These are phyloP conservation scores for Metschnikowia drakensbergensis DNA, from an alignment of 805 yeast species.

Conservation along the genomic window DNA sequence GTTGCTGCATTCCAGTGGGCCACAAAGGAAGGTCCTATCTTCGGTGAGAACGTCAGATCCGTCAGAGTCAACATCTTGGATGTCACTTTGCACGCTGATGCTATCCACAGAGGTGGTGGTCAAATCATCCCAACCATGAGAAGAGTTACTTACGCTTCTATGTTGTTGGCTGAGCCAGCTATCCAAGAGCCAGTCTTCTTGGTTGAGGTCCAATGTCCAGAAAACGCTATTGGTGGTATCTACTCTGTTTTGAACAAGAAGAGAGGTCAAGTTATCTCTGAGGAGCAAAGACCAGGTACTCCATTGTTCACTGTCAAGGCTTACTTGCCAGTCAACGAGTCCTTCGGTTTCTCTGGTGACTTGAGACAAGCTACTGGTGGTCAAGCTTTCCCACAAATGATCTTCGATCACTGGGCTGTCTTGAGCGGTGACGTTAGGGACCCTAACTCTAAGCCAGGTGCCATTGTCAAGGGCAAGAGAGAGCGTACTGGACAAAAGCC, in stretches of 20 bases:
- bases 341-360: slow-evolving; percentile 99
- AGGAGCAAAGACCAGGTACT: slow-evolving; percentile 99
- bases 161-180: slow-evolving; percentile 97
- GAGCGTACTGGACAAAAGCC: slow-evolving; percentile 97
- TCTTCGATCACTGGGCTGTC: slow-evolving; percentile 97
- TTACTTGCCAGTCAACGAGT: slow-evolving; percentile 99
- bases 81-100: slow-evolving; percentile 99
- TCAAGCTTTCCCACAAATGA: slow-evolving; percentile 99
- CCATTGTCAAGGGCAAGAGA: slow-evolving; percentile 61
- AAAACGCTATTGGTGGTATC: slow-evolving; percentile 99
- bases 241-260: slow-evolving; percentile 98
- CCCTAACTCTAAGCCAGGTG: slow-evolving; percentile 64
- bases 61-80: slow-evolving; percentile 97
- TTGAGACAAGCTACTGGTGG: slow-evolving; percentile 99
- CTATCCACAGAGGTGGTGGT: slow-evolving; percentile 99
- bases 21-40: slow-evolving; percentile 98
- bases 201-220: slow-evolving; percentile 99
- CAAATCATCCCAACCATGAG: slow-evolving; percentile 99
- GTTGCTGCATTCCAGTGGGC: slow-evolving; percentile 99
- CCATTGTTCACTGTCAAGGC: slow-evolving; percentile 99
- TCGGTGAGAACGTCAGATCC: slow-evolving; percentile 95
- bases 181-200: slow-evolving; percentile 99
- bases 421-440: slow-evolving; percentile 91
- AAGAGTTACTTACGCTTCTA: slow-evolving; percentile 98
- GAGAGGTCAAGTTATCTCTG: slow-evolving; percentile 99